These are phyloP conservation scores for Candida anutae DNA, from an alignment of 1,139 yeast genomes.

Conservation along the genomic window DNA sequence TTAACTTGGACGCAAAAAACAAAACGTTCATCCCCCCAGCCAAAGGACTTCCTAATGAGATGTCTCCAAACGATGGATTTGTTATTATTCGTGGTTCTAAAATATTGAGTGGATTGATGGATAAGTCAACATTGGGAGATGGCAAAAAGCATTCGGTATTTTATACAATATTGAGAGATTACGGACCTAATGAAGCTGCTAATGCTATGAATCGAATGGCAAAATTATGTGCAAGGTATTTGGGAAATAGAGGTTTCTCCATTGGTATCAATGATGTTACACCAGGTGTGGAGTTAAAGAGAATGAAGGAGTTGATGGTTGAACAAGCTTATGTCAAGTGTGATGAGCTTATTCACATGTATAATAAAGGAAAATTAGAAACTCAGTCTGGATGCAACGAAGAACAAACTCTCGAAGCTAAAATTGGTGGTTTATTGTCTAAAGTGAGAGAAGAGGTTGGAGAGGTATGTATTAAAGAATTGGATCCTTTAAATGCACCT, in stretches of 20 bases:
- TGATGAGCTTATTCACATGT: slow-evolving; percentile 79
- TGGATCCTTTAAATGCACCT: slow-evolving; percentile 90
- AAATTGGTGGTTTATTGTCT: slow-evolving; percentile 90
- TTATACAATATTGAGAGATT: slow-evolving; percentile 88
- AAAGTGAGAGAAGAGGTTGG: slow-evolving; percentile 99
- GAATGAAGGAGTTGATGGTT: slow-evolving; percentile 80
- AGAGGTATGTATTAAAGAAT: slow-evolving; percentile 89
- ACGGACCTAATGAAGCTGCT: slow-evolving; percentile 94
- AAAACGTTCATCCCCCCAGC: slow-evolving; percentile 75
- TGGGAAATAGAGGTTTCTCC: slow-evolving; percentile 94
- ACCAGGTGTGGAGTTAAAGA: slow-evolving; percentile 73
- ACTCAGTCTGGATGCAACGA: slow-evolving; percentile 99
- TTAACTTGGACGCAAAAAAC: slow-evolving; percentile 90
- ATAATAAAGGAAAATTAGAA: slow-evolving; percentile 81
- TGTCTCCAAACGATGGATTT: slow-evolving; percentile 97
- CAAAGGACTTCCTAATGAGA: slow-evolving; percentile 68
- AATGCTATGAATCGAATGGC: slow-evolving; percentile 98
- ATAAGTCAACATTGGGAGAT: slow-evolving; percentile 91
- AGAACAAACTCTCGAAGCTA: slow-evolving; percentile 96
- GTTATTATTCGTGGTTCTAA: slow-evolving; percentile 87
- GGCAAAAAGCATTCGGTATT: slow-evolving; percentile 97
- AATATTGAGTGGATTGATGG: slow-evolving; percentile 92
- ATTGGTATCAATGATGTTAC: slow-evolving; percentile 98
- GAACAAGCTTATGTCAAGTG: slow-evolving; percentile 87
- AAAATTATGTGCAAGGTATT: slow-evolving; percentile 86